Evolutionary conservation across 805 yeast genomes (phyloP).

Genomic region (Brettanomyces custersianus): DNA sequence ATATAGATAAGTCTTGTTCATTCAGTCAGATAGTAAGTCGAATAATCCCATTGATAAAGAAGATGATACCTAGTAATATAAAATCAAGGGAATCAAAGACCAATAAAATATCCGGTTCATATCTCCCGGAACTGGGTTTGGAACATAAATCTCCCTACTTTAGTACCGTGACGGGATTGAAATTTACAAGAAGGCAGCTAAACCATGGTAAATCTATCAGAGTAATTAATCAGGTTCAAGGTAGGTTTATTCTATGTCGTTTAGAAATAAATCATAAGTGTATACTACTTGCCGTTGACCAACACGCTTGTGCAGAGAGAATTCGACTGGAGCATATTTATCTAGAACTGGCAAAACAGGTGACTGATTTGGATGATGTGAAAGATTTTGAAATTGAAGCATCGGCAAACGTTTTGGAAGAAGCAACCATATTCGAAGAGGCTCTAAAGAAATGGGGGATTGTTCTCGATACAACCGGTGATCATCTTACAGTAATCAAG

Average conservation of each 20-base stretch:
- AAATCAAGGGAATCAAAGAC: too few relatives aligned
- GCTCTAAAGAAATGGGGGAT: constrained; percentile 40
- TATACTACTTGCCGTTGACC: constrained; percentile 47
- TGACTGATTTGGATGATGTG: too few relatives aligned
- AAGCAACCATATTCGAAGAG: constrained; percentile 20
- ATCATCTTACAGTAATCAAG: not conserved
- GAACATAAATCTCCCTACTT: constrained; percentile 11
- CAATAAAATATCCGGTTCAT: too few relatives aligned
- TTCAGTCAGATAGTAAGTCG: too few relatives aligned
- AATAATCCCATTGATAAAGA: too few relatives aligned
- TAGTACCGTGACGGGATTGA: constrained; percentile 4
- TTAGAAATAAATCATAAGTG: not conserved
- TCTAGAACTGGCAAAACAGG: too few relatives aligned
- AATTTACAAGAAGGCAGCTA: constrained; percentile 17
- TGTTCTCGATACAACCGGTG: not conserved
- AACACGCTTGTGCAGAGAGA: constrained; percentile 82
- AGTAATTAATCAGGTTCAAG: constrained; percentile 51
- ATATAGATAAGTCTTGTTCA: too few relatives aligned
- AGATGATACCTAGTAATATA: too few relatives aligned
- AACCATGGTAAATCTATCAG: constrained; percentile 5
- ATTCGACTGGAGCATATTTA: constrained; percentile 46
- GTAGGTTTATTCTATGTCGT: constrained; percentile 50
- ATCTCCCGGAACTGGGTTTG: not conserved
- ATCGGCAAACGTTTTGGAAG: too few relatives aligned
- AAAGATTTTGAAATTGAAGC: too few relatives aligned